These are phyloP conservation scores for Prunus padus DNA, from an alignment of 306 rosid genomes.

Conservation along the genomic window DNA sequence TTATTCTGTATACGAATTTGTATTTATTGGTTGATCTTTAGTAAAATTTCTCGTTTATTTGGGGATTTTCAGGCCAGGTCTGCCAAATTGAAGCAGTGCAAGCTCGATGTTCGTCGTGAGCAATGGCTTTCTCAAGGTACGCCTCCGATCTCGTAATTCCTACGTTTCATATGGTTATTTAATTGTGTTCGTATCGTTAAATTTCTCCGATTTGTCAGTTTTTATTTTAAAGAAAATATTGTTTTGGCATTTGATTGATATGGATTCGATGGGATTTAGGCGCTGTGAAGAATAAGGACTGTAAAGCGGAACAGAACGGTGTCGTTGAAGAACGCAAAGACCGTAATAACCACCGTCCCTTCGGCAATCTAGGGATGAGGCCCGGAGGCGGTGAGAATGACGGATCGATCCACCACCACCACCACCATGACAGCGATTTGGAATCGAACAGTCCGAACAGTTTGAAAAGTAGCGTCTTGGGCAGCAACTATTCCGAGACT, in stretches of 20 bases:
- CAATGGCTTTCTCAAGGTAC: conserved; percentile 95
- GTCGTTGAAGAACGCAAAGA: conserved; percentile 38
- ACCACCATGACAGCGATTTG: conserved; percentile 53
- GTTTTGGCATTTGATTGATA: conserved; percentile 14
- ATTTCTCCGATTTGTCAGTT: not conserved
- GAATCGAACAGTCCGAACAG: conserved; percentile 71
- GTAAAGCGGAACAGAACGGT: conserved; percentile 50
- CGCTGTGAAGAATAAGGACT: conserved; percentile 55
- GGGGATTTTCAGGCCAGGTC: conserved; percentile 68
- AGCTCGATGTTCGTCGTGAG: conserved; percentile 96
- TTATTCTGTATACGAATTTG: not conserved
- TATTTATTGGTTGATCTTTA: not conserved
- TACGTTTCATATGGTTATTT: not conserved
- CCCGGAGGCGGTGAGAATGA: conserved; percentile 45
- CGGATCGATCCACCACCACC: conserved; percentile 48
- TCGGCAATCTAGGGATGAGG: conserved; percentile 51
- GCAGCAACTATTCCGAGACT: conserved; percentile 70
- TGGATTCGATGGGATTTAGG: conserved; percentile 49
- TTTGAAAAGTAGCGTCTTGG: conserved; percentile 46
- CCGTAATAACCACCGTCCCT: conserved; percentile 23
- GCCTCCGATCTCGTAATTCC: conserved; percentile 15
- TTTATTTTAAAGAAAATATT: not conserved
- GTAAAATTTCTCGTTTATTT: not conserved
- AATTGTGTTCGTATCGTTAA: not conserved
- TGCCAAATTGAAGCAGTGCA: conserved; percentile 95